Evolutionary conservation across 2,329 filamentous ascomycete species (phyloP).

Genomic region (Neofusicoccum ribis): DNA sequence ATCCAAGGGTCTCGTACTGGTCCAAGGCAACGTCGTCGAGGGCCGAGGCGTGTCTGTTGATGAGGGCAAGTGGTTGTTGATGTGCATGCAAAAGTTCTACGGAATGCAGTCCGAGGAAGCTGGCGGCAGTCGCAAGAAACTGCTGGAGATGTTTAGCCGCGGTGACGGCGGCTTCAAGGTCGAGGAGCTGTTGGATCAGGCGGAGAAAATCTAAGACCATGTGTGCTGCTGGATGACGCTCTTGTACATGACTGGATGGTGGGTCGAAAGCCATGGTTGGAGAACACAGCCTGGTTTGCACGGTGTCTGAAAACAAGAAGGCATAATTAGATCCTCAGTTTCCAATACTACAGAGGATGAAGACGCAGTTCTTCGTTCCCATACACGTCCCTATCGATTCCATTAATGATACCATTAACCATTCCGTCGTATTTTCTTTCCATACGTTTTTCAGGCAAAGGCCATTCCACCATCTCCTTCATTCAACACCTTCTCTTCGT

Average conservation of each 20-base stretch:
- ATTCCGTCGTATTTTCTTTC: too few species aligned
- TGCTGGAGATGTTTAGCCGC: constrained; percentile 78
- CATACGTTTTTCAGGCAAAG: too few species aligned
- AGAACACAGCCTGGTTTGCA: too few species aligned
- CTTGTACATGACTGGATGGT: neutral
- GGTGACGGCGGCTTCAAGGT: constrained; percentile 81
- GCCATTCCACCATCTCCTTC: too few species aligned
- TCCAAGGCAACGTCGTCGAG: constrained; percentile 79
- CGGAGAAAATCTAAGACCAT: constrained; percentile 67
- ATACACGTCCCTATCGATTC: too few species aligned
- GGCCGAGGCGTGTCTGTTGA: constrained; percentile 74
- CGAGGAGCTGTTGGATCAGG: constrained; percentile 83
- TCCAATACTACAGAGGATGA: too few species aligned
- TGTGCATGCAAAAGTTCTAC: constrained; percentile 96
- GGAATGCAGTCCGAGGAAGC: constrained; percentile 59
- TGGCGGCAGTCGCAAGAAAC: constrained; percentile 55
- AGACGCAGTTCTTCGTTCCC: too few species aligned
- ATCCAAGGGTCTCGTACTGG: constrained; percentile 76
- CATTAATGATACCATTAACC: too few species aligned
- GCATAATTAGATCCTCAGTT: too few species aligned
- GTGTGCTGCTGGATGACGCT: neutral
- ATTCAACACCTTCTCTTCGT: too few species aligned
- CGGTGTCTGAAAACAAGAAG: too few species aligned
- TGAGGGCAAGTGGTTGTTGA: constrained; percentile 85
- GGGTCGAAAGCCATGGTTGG: too few species aligned